A percentile compares a stretch with the other conserved stretches of the same genome.
These are phyloP conservation scores for Linderina pennispora DNA, from an alignment of 192 early-diverging fungal genomes.

Conservation along the genomic window DNA sequence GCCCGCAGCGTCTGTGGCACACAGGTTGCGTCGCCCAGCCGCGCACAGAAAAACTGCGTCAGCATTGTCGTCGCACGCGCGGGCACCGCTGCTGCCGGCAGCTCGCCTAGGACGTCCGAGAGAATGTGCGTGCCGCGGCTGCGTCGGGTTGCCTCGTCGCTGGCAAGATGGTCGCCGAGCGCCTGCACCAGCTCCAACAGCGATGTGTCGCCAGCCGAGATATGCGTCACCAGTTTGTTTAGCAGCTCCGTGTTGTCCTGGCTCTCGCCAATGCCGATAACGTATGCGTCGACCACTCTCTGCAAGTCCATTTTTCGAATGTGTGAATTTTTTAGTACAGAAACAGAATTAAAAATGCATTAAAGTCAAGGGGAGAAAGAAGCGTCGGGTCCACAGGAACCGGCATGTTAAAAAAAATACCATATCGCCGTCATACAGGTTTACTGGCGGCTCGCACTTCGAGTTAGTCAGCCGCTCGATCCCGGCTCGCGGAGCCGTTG, in stretches of 20 bases:
- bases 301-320: slow-evolving; percentile 30
- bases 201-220: slow-evolving; percentile 48
- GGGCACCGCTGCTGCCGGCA: slow-evolving; percentile 26
- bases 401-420: too few relatives aligned
- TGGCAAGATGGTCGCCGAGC: slow-evolving; percentile 70
- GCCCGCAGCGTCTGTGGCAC: slow-evolving; percentile 62
- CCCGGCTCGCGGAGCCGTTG: too few relatives aligned
- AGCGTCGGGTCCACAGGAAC: too few relatives aligned
- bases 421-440: too few relatives aligned
- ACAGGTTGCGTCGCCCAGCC: slow-evolving; percentile 65
- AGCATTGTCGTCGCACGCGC: slow-evolving; percentile 45
- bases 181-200: slow-evolving; percentile 74
- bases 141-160: slow-evolving; percentile 76
- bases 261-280: slow-evolving; percentile 39
- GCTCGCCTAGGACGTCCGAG: slow-evolving; percentile 53
- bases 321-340: background rate
- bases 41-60: slow-evolving; percentile 68
- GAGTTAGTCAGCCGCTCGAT: too few relatives aligned
- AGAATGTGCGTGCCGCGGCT: slow-evolving; percentile 73
- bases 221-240: slow-evolving; percentile 21
- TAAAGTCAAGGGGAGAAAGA: too few relatives aligned
- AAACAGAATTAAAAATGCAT: too few relatives aligned
- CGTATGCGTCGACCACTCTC: slow-evolving; percentile 44
- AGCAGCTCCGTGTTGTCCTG: slow-evolving; percentile 34
- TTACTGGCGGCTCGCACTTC: too few relatives aligned